Conservation (phyloP, 805 yeast species). For the Teunomyces funiuensis region DNA sequence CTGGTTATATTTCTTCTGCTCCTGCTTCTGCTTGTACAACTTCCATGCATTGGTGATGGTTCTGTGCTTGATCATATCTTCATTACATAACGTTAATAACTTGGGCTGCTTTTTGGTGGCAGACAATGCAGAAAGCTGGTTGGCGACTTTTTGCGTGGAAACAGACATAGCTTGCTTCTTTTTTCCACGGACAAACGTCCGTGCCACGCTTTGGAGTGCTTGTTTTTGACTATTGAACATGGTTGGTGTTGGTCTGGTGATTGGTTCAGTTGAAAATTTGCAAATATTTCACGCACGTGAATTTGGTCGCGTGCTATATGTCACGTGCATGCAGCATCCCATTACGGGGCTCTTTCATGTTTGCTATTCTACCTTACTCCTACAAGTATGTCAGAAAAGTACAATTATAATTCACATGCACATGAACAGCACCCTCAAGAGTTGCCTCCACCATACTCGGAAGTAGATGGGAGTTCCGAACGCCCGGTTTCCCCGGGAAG, state of each 20-base stretch:
- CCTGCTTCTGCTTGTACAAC: conserved; percentile 52
- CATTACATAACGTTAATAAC: conserved; percentile 68
- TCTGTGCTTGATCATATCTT: conserved; percentile 82
- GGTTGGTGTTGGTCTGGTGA: background rate
- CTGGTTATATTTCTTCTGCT: conserved; percentile 38
- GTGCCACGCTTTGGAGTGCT: conserved; percentile 3
- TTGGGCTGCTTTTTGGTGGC: conserved; percentile 89
- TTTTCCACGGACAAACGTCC: conserved; percentile 31
- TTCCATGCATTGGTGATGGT: conserved; percentile 85
- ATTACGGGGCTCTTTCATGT: too few relatives aligned
- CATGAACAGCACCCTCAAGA: background rate
- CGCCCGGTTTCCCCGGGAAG: background rate
- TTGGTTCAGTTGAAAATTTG: background rate
- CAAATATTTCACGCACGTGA: background rate
- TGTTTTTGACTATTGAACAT: conserved; percentile 3
- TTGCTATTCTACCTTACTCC: background rate
- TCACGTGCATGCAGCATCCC: too few relatives aligned
- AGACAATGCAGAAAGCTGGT: conserved; percentile 76
- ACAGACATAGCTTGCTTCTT: conserved; percentile 30
- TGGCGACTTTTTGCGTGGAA: conserved; percentile 44
- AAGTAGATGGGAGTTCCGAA: background rate
- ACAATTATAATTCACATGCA: background rate
- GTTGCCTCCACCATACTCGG: background rate
- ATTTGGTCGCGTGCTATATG: background rate
- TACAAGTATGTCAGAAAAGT: background rate